Percentiles rank a stretch among this genome's conserved stretches.
phyloP scores from a whole-genome alignment of 179 eudicot genomes.

The Beta macrorhiza region DNA sequence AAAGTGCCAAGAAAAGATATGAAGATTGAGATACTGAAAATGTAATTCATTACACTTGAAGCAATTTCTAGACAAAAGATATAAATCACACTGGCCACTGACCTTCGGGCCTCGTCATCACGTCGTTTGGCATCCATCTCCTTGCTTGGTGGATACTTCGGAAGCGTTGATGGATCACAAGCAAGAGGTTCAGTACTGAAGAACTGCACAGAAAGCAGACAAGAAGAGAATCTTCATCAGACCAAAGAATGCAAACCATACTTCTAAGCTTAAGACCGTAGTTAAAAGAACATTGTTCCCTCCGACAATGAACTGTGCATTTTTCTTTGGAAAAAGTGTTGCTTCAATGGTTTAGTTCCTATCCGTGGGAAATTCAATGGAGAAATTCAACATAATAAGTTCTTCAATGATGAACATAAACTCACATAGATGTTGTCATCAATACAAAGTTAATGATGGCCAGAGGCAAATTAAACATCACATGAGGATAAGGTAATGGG shows the following conservation, averaged over 20 bases:
- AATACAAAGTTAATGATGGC: neutral
- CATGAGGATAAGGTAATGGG: neutral
- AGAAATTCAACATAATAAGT: neutral
- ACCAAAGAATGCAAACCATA: neutral
- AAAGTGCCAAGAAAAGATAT: neutral
- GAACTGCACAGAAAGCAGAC: constrained; percentile 43
- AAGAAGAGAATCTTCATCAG: neutral
- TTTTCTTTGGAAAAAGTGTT: neutral
- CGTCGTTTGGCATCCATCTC: constrained; percentile 90
- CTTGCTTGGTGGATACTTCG: constrained; percentile 79
- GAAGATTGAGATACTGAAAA: neutral
- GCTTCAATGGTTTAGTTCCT: neutral
- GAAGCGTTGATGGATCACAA: constrained; percentile 80
- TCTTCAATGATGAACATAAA: neutral
- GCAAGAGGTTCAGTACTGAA: constrained; percentile 70
- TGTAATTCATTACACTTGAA: neutral
- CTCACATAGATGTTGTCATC: neutral
- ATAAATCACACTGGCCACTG: constrained; percentile 14
- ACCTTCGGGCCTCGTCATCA: constrained; percentile 85
- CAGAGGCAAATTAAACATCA: neutral
- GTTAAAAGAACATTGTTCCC: neutral
- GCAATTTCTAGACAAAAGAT: neutral
- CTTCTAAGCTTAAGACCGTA: neutral
- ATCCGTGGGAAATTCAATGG: neutral
- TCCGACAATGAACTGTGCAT: neutral